Evolutionary conservation across 169 alveolate genomes (phyloP).

Genomic region (Babesia bovis): DNA sequence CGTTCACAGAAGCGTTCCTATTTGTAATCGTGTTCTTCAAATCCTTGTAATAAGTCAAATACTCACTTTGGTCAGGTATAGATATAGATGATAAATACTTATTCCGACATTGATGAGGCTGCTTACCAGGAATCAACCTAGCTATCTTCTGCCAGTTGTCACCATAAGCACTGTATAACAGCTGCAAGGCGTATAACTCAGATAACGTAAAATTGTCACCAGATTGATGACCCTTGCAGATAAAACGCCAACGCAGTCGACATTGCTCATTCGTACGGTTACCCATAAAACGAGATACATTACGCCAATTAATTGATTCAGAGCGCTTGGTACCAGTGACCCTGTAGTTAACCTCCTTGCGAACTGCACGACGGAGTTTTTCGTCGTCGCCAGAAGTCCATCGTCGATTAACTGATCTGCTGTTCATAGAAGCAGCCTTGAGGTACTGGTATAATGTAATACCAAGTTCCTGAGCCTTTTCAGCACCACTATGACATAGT

Average conservation of each 20-base stretch:
- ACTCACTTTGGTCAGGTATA: slow-evolving; percentile 11
- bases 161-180: slow-evolving; percentile 51
- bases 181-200: slow-evolving; percentile 33
- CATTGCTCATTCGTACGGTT: slow-evolving; percentile 63
- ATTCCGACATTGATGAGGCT: slow-evolving; percentile 48
- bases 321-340: slow-evolving; percentile 2
- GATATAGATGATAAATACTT: slow-evolving; percentile 27
- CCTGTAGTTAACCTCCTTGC: background rate
- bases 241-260: slow-evolving; percentile 53
- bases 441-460: slow-evolving; percentile 53
- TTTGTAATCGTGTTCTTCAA: slow-evolving; percentile 7
- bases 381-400: slow-evolving; percentile 53
- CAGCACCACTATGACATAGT: slow-evolving; percentile 16
- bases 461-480: slow-evolving; percentile 37
- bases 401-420: slow-evolving; percentile 3
- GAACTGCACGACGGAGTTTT: slow-evolving; percentile 27
- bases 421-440: slow-evolving; percentile 26
- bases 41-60: slow-evolving; percentile 25
- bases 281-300: slow-evolving; percentile 41
- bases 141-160: slow-evolving; percentile 56
- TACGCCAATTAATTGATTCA: slow-evolving; percentile 32
- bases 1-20: slow-evolving; percentile 11
- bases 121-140: slow-evolving; percentile 37
- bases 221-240: slow-evolving; percentile 2
- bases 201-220: slow-evolving; percentile 28